Conservation (phyloP, 352 stramenopile genomes). For the Pythium coloratum region DNA sequence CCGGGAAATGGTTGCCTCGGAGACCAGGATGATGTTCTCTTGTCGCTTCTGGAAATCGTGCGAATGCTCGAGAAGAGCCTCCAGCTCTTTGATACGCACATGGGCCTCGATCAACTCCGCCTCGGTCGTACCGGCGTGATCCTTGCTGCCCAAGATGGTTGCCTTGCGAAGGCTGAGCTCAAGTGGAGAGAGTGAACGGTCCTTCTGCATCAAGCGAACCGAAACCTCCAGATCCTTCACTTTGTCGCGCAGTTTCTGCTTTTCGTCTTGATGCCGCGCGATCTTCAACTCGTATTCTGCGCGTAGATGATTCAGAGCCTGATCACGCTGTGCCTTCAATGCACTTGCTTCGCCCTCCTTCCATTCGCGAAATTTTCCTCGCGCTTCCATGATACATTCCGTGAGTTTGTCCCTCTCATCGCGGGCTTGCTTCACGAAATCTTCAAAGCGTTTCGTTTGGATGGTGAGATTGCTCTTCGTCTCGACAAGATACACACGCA, state of each 20-base stretch:
- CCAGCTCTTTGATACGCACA: conserved; percentile 54
- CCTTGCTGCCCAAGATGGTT: conserved; percentile 52
- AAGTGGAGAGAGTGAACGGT: conserved; percentile 55
- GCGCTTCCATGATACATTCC: conserved; percentile 48
- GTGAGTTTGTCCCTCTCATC: conserved; percentile 65
- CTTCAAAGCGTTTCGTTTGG: conserved; percentile 53
- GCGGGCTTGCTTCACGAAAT: conserved; percentile 41
- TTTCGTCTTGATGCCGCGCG: conserved; percentile 65
- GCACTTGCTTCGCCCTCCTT: conserved; percentile 50
- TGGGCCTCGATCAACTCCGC: conserved; percentile 58
- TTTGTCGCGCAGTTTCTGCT: conserved; percentile 72
- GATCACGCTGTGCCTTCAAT: conserved; percentile 42
- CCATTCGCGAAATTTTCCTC: conserved; percentile 66
- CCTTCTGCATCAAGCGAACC: conserved; percentile 61
- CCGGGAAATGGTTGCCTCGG: conserved; percentile 57
- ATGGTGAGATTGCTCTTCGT: conserved; percentile 41
- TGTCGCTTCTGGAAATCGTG: conserved; percentile 62
- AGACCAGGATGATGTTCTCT: conserved; percentile 64
- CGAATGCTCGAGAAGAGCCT: conserved; percentile 52
- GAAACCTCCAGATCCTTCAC: conserved; percentile 75
- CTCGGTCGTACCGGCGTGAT: conserved; percentile 41
- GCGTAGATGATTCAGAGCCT: conserved; percentile 48
- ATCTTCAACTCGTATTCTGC: conserved; percentile 72
- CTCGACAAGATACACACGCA: conserved; percentile 42
- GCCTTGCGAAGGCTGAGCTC: conserved; percentile 67